Conservation (phyloP, 768 basidiomycete species). For the Amanita pseudoporphyria region DNA sequence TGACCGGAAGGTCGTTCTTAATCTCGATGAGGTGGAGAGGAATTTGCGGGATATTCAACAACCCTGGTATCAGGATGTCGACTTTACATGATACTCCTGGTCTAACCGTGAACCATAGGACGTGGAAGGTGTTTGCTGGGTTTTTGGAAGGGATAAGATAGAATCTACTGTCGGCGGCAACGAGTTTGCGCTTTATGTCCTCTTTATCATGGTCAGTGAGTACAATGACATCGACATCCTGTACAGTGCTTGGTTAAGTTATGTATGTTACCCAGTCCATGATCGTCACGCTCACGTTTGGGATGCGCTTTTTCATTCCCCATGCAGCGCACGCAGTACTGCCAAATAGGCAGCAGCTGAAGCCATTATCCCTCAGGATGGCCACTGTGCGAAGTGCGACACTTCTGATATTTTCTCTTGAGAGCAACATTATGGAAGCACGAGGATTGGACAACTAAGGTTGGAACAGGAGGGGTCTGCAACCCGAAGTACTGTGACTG, state of each 20-base stretch:
- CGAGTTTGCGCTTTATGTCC: slow-evolving; percentile 2
- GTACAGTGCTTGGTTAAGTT: not conserved
- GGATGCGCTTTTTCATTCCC: slow-evolving; percentile 12
- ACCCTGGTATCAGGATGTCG: slow-evolving; percentile 12
- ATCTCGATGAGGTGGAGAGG: not conserved
- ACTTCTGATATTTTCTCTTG: slow-evolving; percentile 15
- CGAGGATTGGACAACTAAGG: not conserved
- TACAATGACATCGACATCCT: slow-evolving; percentile 10
- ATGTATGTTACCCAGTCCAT: not conserved
- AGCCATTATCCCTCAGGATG: slow-evolving; percentile 9
- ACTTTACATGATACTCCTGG: slow-evolving; percentile 10
- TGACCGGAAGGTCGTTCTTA: slow-evolving; percentile 5
- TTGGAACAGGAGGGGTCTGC: no score
- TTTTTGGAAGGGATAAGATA: slow-evolving; percentile 3
- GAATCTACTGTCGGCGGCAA: not conserved
- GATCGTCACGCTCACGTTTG: slow-evolving; percentile 6
- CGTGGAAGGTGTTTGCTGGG: not conserved
- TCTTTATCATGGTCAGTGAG: slow-evolving; percentile 2
- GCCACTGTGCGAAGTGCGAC: slow-evolving; percentile 18
- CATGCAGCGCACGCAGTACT: slow-evolving; percentile 10
- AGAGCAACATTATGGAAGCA: not conserved
- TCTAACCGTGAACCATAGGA: slow-evolving; percentile 2
- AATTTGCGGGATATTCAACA: slow-evolving; percentile 10
- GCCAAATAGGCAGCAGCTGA: slow-evolving; percentile 10
- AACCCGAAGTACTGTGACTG: no score